Evolutionary conservation across 1,284 basidiomycete species (phyloP), one percentile per base, ranked within the genome.

Genomic region (Meripilus lineatus): DNA sequence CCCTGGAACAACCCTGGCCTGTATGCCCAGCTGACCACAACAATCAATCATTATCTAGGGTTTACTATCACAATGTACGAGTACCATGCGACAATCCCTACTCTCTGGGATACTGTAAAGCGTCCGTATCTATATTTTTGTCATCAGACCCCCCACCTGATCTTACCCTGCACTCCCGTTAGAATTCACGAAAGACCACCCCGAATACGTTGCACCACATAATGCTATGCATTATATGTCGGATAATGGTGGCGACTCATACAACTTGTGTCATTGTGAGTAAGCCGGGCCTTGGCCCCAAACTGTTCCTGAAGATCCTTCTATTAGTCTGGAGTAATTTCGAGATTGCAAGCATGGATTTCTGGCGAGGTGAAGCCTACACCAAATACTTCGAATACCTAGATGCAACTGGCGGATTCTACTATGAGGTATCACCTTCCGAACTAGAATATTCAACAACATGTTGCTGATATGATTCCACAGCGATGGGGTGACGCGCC

Each of bases 31-130:
- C n/a, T n/a, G n/a, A n/a, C n/a, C n/a, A n/a, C n/a, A n/a, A n/a
- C n/a, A n/a, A n/a, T n/a, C n/a, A n/a, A 30, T 30, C 28, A 30
- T n/a, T 1, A 18, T n/a, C 20, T 33, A 17, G 75, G 75, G 4
- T 91, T 88, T 62, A 88, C 84, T 0, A 77, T 92, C 37, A 77
- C 85, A 1, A 69, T 91, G 59, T 84, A 82, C 62, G 89, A 92
- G 61, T 88, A 79, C 59, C 66, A 72, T 39, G 74, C 76, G 42
- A 92, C 89, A 0, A 84, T 91, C 35, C 75, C 79, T 5, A 84
- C 84, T 0, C 69, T 92, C 1, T 92, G 87, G 88, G 64, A 73
- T 4, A 68, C 74, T 18, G 81, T 83, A 17, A 75, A 74, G 58
- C 69, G 61, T 71, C 49, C 45, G 58, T 47, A 30, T 10, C 24